A percentile compares a stretch with the other conserved stretches of the same genome.
Evolutionary conservation across 2,329 filamentous ascomycete species (phyloP).

Genomic region (Venturia carpophila): DNA sequence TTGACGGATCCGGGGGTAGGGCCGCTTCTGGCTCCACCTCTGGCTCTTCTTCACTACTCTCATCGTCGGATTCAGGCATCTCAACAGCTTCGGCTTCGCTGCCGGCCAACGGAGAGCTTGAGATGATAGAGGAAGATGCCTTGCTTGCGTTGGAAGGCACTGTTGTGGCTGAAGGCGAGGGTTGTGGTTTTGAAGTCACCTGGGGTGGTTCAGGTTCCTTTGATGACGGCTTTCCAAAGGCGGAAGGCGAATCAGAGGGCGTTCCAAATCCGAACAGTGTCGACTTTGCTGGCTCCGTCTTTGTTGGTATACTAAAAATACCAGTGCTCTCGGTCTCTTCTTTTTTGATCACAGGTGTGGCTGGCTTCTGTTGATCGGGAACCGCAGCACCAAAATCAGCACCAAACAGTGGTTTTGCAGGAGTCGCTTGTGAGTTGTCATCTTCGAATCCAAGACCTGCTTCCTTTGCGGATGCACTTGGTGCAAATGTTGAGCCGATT

Average conservation of each 20-base stretch:
- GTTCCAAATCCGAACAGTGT: conserved; percentile 8
- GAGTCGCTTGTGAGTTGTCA: conserved; percentile 29
- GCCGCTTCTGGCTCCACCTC: conserved; percentile 30
- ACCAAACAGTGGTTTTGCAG: conserved; percentile 51
- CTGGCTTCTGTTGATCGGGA: conserved; percentile 13
- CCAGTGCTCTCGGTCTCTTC: conserved; percentile 11
- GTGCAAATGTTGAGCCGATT: conserved; percentile 59
- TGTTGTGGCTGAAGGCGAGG: conserved; percentile 31
- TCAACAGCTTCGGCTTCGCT: conserved; percentile 33
- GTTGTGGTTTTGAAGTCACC: conserved; percentile 16
- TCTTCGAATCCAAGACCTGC: conserved; percentile 30
- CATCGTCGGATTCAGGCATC: conserved; percentile 33
- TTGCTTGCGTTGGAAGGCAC: conserved; percentile 9
- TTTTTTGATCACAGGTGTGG: conserved; percentile 17
- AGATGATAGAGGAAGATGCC: conserved; percentile 21
- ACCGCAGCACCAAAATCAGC: conserved; percentile 53
- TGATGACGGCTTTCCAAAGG: conserved; percentile 6
- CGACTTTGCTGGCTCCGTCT: conserved; percentile 14
- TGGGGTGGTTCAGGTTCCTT: conserved; percentile 21
- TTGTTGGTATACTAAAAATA: conserved; percentile 11
- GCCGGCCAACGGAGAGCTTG: conserved; percentile 28
- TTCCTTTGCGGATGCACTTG: conserved; percentile 53
- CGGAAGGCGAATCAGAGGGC: neutral
- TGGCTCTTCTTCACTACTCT: conserved; percentile 27
- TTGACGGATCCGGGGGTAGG: conserved; percentile 31